Conservation (phyloP, 139 green algal genomes). For the Tetradesmus obliquus region DNA sequence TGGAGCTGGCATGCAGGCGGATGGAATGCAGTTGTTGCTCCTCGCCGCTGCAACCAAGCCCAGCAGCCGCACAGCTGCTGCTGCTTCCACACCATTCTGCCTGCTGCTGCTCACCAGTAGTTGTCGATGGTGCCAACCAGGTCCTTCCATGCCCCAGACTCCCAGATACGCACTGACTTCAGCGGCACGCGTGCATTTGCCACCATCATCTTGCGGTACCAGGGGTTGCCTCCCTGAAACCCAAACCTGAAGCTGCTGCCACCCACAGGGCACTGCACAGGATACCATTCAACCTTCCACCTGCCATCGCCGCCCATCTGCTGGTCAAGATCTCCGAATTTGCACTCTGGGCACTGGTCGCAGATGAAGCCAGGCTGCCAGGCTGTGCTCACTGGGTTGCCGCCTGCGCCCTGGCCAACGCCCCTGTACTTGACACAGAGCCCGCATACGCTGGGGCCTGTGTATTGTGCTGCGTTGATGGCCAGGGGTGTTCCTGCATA, state of each 20-base stretch:
- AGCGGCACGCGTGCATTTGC: constrained; percentile 32
- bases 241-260: constrained; percentile 37
- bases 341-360: constrained; percentile 44
- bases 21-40: neutral
- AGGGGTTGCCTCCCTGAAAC: constrained; percentile 44
- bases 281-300: constrained; percentile 29
- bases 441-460: constrained; percentile 39
- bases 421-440: constrained; percentile 41
- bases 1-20: no score
- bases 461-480: constrained; percentile 44
- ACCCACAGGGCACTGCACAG: constrained; percentile 46
- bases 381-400: constrained; percentile 32
- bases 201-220: constrained; percentile 46
- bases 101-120: constrained; percentile 27
- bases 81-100: neutral
- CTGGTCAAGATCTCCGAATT: constrained; percentile 35
- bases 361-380: constrained; percentile 49
- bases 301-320: constrained; percentile 44
- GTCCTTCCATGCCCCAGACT: neutral
- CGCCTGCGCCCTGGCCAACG: neutral
- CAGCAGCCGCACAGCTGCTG: neutral
- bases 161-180: neutral
- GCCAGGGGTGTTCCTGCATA: constrained; percentile 39
- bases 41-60: neutral
- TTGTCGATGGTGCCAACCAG: constrained; percentile 39